Percentiles rank a stretch among this genome's conserved stretches.
Evolutionary conservation across 2,329 filamentous ascomycete species (phyloP).

Genomic region (Penicillium sp.): DNA sequence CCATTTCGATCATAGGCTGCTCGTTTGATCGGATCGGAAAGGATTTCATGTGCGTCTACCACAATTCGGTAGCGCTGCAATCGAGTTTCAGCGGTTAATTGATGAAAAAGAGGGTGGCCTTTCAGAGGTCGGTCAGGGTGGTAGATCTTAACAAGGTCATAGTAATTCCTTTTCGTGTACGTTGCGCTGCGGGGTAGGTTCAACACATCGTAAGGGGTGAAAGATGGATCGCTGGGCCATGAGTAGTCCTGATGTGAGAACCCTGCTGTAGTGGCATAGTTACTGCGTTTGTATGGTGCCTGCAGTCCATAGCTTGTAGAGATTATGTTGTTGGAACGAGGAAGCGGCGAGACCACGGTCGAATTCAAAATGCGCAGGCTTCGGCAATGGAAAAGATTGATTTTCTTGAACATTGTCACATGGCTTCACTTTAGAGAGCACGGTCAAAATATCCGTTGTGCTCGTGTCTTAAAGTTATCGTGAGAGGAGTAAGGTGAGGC

Average conservation of each 20-base stretch:
- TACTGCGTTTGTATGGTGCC: slow-evolving; percentile 15
- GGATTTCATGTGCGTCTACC: slow-evolving; percentile 80
- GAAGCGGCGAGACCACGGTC: slow-evolving; percentile 17
- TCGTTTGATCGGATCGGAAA: slow-evolving; percentile 76
- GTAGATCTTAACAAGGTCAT: slow-evolving; percentile 91
- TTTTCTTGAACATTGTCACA: slow-evolving; percentile 50
- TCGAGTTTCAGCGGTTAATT: slow-evolving; percentile 59
- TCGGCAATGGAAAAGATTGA: slow-evolving; percentile 38
- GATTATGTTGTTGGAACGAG: slow-evolving; percentile 24
- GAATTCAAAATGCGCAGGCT: slow-evolving; percentile 36
- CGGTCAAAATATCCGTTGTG: slow-evolving; percentile 5
- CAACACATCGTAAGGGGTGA: slow-evolving; percentile 88
- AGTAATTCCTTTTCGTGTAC: slow-evolving; percentile 82
- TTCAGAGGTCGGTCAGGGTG: slow-evolving; percentile 71
- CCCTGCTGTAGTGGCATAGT: slow-evolving; percentile 36
- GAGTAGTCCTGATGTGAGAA: slow-evolving; percentile 30
- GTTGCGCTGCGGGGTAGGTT: slow-evolving; percentile 57
- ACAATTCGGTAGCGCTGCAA: slow-evolving; percentile 89
- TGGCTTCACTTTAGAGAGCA: slow-evolving; percentile 23
- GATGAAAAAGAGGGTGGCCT: slow-evolving; percentile 42
- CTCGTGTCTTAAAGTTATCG: slow-evolving; percentile 7
- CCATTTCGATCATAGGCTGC: slow-evolving; percentile 79
- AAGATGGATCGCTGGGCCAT: slow-evolving; percentile 45
- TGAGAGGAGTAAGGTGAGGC: neutral
- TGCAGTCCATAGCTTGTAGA: slow-evolving; percentile 17